These are phyloP conservation scores for Vanrija sp. DNA, from an alignment of 1,284 basidiomycete species.

Conservation along the genomic window DNA sequence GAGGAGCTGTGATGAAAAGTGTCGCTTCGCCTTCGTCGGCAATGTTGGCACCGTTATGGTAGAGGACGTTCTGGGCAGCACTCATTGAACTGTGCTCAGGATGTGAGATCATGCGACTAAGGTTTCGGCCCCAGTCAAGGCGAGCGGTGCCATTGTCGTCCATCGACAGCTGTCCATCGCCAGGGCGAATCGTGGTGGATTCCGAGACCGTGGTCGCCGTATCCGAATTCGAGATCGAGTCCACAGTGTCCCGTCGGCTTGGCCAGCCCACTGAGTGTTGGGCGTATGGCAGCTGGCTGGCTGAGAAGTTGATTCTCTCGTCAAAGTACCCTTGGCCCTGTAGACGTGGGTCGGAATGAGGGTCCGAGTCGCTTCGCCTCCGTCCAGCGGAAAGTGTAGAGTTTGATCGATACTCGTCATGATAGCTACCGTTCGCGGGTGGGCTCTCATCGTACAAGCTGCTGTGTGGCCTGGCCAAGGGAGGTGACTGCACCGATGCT, in stretches of 20 bases:
- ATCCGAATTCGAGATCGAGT: background rate
- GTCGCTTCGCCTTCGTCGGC: slow-evolving; percentile 36
- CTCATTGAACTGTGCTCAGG: no score
- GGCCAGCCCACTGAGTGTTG: slow-evolving; percentile 1
- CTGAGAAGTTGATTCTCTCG: background rate
- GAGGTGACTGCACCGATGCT: no score
- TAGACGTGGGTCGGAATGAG: slow-evolving; percentile 8
- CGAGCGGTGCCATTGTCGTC: slow-evolving; percentile 6
- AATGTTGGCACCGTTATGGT: background rate
- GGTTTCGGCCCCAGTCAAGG: no score
- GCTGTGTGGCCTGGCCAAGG: no score
- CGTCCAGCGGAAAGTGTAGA: background rate
- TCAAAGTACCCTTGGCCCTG: background rate
- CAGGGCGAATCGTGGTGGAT: slow-evolving; percentile 26
- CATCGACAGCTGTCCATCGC: slow-evolving; percentile 8
- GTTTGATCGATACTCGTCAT: slow-evolving; percentile 12
- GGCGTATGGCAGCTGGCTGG: slow-evolving; percentile 16
- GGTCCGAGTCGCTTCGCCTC: slow-evolving; percentile 21
- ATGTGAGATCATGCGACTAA: no score
- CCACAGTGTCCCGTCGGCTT: background rate
- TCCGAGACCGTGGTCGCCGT: slow-evolving; percentile 30
- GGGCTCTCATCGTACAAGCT: no score
- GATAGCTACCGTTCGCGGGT: background rate
- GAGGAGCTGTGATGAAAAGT: slow-evolving; percentile 22
- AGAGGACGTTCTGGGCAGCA: no score